phyloP scores from a whole-genome alignment of 345 rosid genomes.

The Stellera chamaejasme region DNA sequence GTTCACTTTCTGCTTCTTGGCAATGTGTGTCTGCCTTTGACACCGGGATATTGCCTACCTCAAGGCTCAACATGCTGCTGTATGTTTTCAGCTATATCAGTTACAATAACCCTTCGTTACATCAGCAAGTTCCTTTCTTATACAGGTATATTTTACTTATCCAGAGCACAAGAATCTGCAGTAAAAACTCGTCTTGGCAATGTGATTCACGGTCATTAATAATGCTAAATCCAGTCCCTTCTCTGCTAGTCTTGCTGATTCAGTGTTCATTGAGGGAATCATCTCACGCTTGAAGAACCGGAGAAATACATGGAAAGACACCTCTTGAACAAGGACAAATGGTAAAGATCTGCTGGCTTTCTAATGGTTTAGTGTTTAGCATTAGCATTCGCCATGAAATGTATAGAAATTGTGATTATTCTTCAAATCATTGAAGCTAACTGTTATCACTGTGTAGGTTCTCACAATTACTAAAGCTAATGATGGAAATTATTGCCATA shows the following conservation, averaged over 20 bases:
- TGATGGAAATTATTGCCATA: too few relatives aligned
- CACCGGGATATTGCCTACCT: conserved; percentile 58
- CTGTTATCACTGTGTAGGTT: too few relatives aligned
- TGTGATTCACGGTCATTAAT: conserved; percentile 29
- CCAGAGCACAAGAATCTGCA: conserved; percentile 69
- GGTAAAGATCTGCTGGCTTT: conserved; percentile 26
- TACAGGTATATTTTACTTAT: conserved; percentile 78
- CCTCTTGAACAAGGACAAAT: conserved; percentile 25
- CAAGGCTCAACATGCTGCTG: conserved; percentile 65
- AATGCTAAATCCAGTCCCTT: conserved; percentile 27
- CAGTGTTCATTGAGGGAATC: conserved; percentile 54
- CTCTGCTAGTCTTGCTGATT: conserved; percentile 54
- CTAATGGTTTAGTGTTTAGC: neutral
- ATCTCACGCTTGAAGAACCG: conserved; percentile 63
- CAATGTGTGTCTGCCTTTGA: conserved; percentile 71
- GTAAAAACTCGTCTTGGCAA: conserved; percentile 49
- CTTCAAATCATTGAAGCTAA: too few relatives aligned
- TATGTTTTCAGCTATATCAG: conserved; percentile 69
- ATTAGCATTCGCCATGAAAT: neutral
- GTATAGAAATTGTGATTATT: too few relatives aligned
- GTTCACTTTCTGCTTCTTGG: conserved; percentile 74
- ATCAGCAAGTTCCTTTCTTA: neutral
- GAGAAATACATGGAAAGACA: conserved; percentile 40
- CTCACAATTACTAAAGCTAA: too few relatives aligned
- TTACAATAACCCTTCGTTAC: conserved; percentile 10